phyloP scores from a whole-genome alignment of 805 yeast species.

The Pichia nanzhaoensis region DNA sequence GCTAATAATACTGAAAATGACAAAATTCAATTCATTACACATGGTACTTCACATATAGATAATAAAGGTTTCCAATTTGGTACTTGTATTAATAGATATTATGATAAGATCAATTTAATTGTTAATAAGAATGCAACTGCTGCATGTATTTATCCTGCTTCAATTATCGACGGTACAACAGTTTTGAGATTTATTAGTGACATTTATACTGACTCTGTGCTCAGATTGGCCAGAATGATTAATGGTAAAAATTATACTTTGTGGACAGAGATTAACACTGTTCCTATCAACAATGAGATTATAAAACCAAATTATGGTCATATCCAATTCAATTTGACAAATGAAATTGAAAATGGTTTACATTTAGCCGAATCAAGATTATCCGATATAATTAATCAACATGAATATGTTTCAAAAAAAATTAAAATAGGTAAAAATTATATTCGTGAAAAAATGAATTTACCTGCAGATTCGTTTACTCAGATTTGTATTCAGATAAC shows the following conservation, averaged over 20 bases:
- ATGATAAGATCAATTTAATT: constrained; percentile 50
- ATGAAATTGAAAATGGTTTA: constrained; percentile 41
- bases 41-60: constrained; percentile 43
- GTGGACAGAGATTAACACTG: constrained; percentile 39
- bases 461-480: constrained; percentile 45
- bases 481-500: constrained; percentile 49
- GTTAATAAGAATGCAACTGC: constrained; percentile 51
- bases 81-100: constrained; percentile 53
- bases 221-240: constrained; percentile 50
- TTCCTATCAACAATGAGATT: constrained; percentile 26
- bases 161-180: constrained; percentile 53
- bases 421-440: constrained; percentile 28
- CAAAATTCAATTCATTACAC: constrained; percentile 42
- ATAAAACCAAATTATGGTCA: constrained; percentile 32
- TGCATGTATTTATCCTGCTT: constrained; percentile 53
- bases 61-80: constrained; percentile 46
- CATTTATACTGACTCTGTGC: constrained; percentile 50
- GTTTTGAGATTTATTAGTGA: constrained; percentile 51
- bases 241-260: constrained; percentile 51
- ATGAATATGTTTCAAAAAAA: constrained; percentile 40
- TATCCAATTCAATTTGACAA: constrained; percentile 35
- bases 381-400: constrained; percentile 52
- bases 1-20: constrained; percentile 46
- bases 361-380: constrained; percentile 53
- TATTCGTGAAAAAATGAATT: constrained; percentile 33